phyloP scores from a whole-genome alignment of 2,329 filamentous ascomycete genomes.

The Scopulariopsis brevicaulis region DNA sequence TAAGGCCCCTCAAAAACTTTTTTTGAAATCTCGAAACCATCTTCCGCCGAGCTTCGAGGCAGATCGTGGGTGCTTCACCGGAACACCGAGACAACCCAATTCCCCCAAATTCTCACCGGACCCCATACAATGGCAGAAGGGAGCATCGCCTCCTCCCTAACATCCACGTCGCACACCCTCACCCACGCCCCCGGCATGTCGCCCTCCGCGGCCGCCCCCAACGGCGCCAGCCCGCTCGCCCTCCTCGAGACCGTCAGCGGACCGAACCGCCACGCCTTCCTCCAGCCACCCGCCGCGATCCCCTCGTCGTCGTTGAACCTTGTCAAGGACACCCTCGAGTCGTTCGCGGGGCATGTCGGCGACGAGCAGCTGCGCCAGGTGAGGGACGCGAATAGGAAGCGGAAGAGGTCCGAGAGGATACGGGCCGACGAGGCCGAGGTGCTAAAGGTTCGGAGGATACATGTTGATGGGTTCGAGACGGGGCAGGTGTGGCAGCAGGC shows the following conservation, averaged over 20 bases:
- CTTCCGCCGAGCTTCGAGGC: background rate
- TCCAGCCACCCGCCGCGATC: conserved; percentile 59
- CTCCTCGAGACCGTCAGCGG: conserved; percentile 47
- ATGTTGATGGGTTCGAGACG: conserved; percentile 77
- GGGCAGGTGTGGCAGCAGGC: conserved; percentile 93
- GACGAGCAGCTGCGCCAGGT: conserved; percentile 60
- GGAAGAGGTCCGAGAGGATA: conserved; percentile 49
- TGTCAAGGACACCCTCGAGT: conserved; percentile 72
- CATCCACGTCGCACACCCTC: conserved; percentile 54
- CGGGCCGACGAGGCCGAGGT: conserved; percentile 25
- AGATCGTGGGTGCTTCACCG: background rate
- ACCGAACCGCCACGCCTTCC: conserved; percentile 57
- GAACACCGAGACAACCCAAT: background rate
- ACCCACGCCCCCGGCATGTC: conserved; percentile 35
- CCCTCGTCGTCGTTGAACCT: conserved; percentile 60
- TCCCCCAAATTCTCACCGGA: background rate
- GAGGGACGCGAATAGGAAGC: conserved; percentile 60
- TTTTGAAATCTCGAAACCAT: conserved; percentile 4
- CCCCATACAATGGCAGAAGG: conserved; percentile 9
- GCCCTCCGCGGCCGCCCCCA: conserved; percentile 19
- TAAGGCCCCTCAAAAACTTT: conserved; percentile 8
- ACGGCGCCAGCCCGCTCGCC: conserved; percentile 27
- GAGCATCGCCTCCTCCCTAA: conserved; percentile 38
- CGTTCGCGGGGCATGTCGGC: conserved; percentile 62
- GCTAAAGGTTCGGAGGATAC: conserved; percentile 70